Base-by-base conservation (phyloP, 805 yeast genomes). In the Starmerella gropengiesseri region DNA sequence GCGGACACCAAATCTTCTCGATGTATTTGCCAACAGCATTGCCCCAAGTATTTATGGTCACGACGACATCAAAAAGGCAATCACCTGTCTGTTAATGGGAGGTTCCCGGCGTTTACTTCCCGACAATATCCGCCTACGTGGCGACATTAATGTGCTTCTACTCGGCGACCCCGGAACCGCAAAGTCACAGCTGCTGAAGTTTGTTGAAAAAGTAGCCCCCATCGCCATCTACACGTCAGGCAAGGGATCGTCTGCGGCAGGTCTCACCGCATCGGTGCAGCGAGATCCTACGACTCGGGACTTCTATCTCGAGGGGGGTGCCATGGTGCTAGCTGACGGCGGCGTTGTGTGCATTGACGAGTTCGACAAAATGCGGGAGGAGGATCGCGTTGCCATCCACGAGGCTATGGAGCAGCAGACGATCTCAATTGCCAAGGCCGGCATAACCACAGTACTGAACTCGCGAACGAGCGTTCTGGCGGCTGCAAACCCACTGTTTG, bases 401-500 rank as follows among this genome's bases (percentile, higher is more conserved):
- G 99, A 91, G 69, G 98, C 98, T 11, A 91, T 91, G 99, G 99
- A 91, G 67, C 99, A 91, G 64, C 99, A 91, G 64, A 91, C 98
- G 0, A 91, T 91, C 46, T 89, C 97, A 12, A 87, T 91, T 60
- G 98, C 99, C 25, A 91, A 91, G 62, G 99, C 99, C 8, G 99
- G 99, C 61, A 91, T 91, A 54, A 91, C 97, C 2, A 91, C 99
- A 0, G 87, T 91, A 43, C 71, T 91, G 54, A 91, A 91, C 63
- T 91, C 98, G 3, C 74, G 99, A 64, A 91, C 98, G 0, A 79
- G 94, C 27, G 98, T 91, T 4, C 68, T 91, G 36, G 98, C 98
- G 0, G 98, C 98, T 19, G 98, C 98, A 7, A 91, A 91, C 63
- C 99, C 99, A 3, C 77, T 86, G 31, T 91, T 81, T 61, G 99